A percentile compares a stretch with the other conserved stretches of the same genome.
Conservation (phyloP, 768 basidiomycete species). For the Russula virescens region DNA sequence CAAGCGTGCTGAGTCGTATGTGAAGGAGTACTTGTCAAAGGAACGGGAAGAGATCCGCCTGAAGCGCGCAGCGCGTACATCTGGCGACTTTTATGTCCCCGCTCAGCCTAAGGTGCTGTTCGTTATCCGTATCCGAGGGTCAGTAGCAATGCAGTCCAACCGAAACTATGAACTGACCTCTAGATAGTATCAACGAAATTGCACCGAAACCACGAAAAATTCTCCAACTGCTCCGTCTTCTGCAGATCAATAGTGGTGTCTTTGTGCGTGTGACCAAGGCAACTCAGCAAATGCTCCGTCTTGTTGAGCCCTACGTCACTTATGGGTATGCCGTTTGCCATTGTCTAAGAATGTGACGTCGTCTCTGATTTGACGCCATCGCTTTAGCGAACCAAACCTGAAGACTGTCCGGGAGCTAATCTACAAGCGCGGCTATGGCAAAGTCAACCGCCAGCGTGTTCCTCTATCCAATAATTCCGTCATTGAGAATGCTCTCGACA, state of each 20-base stretch:
- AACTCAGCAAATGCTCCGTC: conserved; percentile 95
- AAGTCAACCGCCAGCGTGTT: conserved; percentile 96
- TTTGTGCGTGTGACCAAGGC: conserved; percentile 97
- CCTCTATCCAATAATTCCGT: conserved; percentile 90
- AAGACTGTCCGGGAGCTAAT: conserved; percentile 95
- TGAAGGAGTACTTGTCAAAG: conserved; percentile 89
- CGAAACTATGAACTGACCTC: conserved; percentile 19
- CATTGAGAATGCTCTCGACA: conserved; percentile 87
- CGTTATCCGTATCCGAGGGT: conserved; percentile 96
- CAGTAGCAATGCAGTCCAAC: conserved; percentile 32
- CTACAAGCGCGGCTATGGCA: conserved; percentile 99
- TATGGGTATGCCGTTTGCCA: conserved; percentile 64
- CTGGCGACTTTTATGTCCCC: conserved; percentile 96
- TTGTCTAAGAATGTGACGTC: neutral
- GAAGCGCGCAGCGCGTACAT: conserved; percentile 84
- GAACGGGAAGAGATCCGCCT: conserved; percentile 97
- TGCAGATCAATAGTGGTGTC: conserved; percentile 99
- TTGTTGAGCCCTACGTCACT: conserved; percentile 95
- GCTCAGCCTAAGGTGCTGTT: conserved; percentile 98
- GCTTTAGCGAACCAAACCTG: conserved; percentile 81
- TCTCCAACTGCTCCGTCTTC: conserved; percentile 93
- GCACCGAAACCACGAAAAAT: conserved; percentile 99
- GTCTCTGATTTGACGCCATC: neutral
- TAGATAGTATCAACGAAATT: conserved; percentile 93
- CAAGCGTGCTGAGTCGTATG: conserved; percentile 98